A percentile compares a stretch with the other conserved stretches of the same genome.
Evolutionary conservation across 768 basidiomycete species (phyloP).

Genomic region (Leccinum truebloodii): DNA sequence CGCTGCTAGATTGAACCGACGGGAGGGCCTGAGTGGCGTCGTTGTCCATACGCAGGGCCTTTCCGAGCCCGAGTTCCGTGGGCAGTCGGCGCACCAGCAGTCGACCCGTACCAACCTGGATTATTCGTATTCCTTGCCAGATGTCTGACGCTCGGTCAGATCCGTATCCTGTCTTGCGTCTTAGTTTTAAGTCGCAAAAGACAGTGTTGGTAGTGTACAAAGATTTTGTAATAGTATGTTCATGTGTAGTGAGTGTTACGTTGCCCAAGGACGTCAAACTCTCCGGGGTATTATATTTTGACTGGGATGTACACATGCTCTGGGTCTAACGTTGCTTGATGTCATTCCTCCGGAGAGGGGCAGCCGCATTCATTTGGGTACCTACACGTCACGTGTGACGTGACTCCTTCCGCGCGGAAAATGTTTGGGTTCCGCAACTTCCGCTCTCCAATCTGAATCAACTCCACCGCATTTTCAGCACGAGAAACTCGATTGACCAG

Average conservation of each 20-base stretch:
- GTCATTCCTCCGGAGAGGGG: neutral
- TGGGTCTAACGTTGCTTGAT: no score
- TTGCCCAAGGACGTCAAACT: neutral
- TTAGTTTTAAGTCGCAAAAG: no score
- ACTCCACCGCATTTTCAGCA: neutral
- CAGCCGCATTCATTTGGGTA: neutral
- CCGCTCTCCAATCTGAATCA: neutral
- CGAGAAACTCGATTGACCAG: neutral
- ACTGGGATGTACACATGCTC: neutral
- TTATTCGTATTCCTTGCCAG: neutral
- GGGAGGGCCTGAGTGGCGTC: constrained; percentile 1
- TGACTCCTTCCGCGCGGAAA: constrained; percentile 1
- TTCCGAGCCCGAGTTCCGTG: constrained; percentile 1
- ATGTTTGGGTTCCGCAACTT: neutral
- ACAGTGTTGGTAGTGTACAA: neutral
- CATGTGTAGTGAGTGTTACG: neutral
- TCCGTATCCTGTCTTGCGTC: neutral
- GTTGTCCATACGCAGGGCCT: neutral
- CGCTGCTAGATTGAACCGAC: constrained; percentile 13
- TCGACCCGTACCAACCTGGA: neutral
- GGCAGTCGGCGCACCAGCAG: neutral
- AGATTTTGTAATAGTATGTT: neutral
- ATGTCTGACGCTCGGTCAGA: neutral
- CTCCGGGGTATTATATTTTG: neutral
- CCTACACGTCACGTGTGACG: constrained; percentile 3